Conservation (phyloP, 73 alveolate species). For the Diophrys sp. region DNA sequence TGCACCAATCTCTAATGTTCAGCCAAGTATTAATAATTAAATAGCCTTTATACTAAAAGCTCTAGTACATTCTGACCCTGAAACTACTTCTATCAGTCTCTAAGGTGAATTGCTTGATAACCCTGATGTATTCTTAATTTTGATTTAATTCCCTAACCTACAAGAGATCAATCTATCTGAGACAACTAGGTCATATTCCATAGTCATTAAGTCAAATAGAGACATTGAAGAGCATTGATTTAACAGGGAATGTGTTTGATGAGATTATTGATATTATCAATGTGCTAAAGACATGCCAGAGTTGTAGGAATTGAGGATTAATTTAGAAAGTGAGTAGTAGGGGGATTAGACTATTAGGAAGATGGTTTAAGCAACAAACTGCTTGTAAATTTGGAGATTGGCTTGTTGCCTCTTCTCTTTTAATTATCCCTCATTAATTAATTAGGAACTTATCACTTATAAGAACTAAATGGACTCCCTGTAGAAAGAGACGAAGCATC, state of each 20-base stretch:
- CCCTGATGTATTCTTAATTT: no score
- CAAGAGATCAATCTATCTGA: neutral
- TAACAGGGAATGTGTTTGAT: neutral
- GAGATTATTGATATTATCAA: neutral
- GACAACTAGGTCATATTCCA: neutral
- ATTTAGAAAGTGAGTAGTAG: conserved; percentile 52
- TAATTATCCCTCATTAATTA: no score
- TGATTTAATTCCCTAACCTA: neutral
- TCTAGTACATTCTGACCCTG: no score
- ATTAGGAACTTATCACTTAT: conserved; percentile 19
- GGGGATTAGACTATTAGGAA: no score
- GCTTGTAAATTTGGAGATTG: no score
- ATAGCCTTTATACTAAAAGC: no score
- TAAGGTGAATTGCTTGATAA: no score
- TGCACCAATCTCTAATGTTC: no score
- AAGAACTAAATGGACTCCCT: conserved; percentile 39
- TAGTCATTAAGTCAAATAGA: neutral
- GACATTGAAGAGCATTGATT: neutral
- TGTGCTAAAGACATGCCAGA: conserved; percentile 15
- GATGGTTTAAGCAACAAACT: no score
- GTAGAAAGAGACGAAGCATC: conserved; percentile 48
- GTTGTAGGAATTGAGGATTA: conserved; percentile 23
- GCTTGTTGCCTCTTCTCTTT: no score
- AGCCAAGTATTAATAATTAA: no score
- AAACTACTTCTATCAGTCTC: no score